Evolutionary conservation across 1,284 basidiomycete genomes (phyloP).

Genomic region (Salmacisia buchloeana): DNA sequence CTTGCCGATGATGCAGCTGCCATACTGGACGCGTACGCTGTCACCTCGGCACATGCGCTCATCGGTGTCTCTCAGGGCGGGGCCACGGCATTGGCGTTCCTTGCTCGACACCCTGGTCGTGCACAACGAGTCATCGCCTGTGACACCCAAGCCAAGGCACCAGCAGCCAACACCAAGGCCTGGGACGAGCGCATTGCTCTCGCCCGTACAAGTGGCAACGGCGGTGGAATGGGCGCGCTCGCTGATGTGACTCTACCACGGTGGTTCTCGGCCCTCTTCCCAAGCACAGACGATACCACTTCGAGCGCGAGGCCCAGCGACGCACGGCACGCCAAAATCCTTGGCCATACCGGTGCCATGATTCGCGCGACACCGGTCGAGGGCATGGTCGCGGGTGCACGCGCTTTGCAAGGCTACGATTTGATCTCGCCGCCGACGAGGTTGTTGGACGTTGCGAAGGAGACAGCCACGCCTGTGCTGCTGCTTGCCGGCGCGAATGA

Average conservation of each 20-base stretch:
- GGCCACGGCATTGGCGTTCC: slow-evolving; percentile 52
- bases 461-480: slow-evolving; percentile 39
- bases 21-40: slow-evolving; percentile 47
- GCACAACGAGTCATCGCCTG: slow-evolving; percentile 50
- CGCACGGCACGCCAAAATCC: not conserved
- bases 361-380: slow-evolving; percentile 49
- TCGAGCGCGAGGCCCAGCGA: slow-evolving; percentile 17
- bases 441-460: slow-evolving; percentile 37
- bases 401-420: slow-evolving; percentile 53
- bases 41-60: slow-evolving; percentile 44
- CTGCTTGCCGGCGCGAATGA: slow-evolving; percentile 53
- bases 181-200: slow-evolving; percentile 54
- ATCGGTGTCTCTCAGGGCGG: slow-evolving; percentile 54
- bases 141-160: slow-evolving; percentile 53
- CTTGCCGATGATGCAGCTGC: slow-evolving; percentile 52
- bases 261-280: slow-evolving; percentile 50
- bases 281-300: slow-evolving; percentile 16
- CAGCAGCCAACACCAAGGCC: slow-evolving; percentile 51
- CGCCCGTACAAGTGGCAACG: slow-evolving; percentile 22
- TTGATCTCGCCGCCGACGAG: slow-evolving; percentile 23
- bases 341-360: slow-evolving; percentile 26
- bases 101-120: slow-evolving; percentile 46
- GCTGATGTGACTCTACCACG: slow-evolving; percentile 52
- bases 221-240: slow-evolving; percentile 45
- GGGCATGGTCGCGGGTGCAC: slow-evolving; percentile 51